phyloP scores from a whole-genome alignment of 164 flowering plant species.

The Magnolia sinica region DNA sequence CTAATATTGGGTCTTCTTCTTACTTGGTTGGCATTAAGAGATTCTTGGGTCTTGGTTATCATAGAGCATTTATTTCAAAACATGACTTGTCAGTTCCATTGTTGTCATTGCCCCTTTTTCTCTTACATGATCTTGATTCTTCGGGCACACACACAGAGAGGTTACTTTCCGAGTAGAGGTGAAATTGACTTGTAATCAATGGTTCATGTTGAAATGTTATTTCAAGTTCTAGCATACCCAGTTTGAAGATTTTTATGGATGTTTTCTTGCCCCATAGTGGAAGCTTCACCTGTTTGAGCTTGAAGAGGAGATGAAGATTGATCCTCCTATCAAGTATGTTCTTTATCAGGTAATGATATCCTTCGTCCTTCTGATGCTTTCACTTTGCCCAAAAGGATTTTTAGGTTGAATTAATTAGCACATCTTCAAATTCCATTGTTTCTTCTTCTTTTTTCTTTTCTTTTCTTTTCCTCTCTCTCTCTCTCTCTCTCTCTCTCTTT shows the following conservation, averaged over 20 bases:
- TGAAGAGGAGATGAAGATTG: constrained; percentile 78
- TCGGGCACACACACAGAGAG: background rate
- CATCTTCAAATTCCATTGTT: background rate
- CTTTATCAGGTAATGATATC: constrained; percentile 63
- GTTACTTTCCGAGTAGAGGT: background rate
- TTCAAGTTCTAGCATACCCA: background rate
- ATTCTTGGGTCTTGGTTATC: background rate
- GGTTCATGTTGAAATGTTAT: background rate
- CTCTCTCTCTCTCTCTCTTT: too few relatives aligned
- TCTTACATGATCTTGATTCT: background rate
- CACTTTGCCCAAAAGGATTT: background rate
- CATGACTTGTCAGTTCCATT: too few relatives aligned
- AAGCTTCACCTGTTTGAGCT: constrained; percentile 92
- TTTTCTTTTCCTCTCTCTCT: too few relatives aligned
- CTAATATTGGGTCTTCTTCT: background rate
- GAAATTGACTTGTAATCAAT: background rate
- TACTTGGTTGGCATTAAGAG: background rate
- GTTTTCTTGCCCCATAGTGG: constrained; percentile 50
- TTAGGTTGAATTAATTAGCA: background rate
- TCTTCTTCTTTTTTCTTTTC: background rate
- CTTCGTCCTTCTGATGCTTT: background rate
- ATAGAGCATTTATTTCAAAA: too few relatives aligned
- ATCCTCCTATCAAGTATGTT: constrained; percentile 73
- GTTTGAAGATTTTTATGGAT: background rate
- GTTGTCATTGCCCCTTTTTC: background rate